Conservation (phyloP, 164 flowering plant genomes). For the Vitis rotundifolia region DNA sequence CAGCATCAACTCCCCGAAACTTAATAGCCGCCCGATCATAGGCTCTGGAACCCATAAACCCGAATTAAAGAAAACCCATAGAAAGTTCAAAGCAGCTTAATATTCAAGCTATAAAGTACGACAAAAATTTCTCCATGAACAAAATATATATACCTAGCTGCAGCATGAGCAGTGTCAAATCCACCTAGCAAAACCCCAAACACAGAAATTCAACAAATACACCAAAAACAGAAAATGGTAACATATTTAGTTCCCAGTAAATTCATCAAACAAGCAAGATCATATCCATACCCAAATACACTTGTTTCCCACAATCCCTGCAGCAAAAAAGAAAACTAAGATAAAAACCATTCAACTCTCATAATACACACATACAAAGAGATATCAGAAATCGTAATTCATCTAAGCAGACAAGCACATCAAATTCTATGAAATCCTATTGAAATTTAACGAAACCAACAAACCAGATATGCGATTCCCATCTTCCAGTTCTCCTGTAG, state of each 20-base stretch:
- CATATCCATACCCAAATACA: constrained; percentile 56
- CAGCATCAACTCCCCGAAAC: constrained; percentile 57
- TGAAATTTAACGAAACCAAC: not conserved
- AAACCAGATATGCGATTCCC: constrained; percentile 98
- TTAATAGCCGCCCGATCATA: constrained; percentile 58
- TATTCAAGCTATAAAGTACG: not conserved
- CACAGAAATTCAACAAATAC: not conserved
- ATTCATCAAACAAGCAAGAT: not conserved
- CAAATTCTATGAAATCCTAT: not conserved
- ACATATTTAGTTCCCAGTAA: not conserved
- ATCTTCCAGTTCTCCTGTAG: constrained; percentile 90
- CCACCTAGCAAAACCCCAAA: constrained; percentile 46
- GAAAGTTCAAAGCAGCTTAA: not conserved
- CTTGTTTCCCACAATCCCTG: constrained; percentile 86
- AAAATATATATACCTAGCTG: constrained; percentile 53
- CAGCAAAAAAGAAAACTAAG: constrained; percentile 3
- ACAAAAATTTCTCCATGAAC: not conserved
- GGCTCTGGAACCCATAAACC: constrained; percentile 25
- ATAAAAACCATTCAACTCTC: not conserved
- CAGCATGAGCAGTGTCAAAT: constrained; percentile 83
- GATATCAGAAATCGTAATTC: not conserved
- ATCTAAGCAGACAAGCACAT: not conserved
- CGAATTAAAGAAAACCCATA: not conserved
- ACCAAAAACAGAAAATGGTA: constrained; percentile 9
- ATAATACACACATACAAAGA: not conserved